These are phyloP conservation scores for Acanthamoeba sp. DNA, from an alignment of 208 protist species.

Conservation along the genomic window DNA sequence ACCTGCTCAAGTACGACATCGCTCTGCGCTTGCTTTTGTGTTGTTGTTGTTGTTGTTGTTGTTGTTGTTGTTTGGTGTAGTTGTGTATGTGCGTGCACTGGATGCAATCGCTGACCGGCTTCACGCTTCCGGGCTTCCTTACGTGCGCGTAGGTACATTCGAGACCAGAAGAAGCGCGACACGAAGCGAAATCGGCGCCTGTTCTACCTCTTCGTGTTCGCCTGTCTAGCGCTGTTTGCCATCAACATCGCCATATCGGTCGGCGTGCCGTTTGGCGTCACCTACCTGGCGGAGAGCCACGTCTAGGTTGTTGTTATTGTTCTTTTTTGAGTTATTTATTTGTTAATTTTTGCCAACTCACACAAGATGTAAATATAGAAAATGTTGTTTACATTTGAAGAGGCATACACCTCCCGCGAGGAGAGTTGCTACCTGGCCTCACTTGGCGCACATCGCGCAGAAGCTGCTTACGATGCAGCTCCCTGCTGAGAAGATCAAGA, in stretches of 20 bases:
- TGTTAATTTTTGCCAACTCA: too few relatives aligned
- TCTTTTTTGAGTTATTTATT: too few relatives aligned
- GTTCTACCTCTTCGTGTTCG: background rate
- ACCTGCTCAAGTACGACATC: background rate
- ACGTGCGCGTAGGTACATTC: background rate
- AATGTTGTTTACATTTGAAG: too few relatives aligned
- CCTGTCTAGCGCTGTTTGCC: constrained; percentile 16
- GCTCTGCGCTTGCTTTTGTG: background rate
- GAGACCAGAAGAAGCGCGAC: constrained; percentile 22
- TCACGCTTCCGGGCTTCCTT: background rate
- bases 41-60: too few relatives aligned
- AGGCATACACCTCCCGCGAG: too few relatives aligned
- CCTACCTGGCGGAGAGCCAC: constrained; percentile 1
- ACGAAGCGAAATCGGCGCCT: background rate
- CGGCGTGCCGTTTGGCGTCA: constrained; percentile 2
- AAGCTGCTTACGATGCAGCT: too few relatives aligned
- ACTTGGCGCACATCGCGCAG: too few relatives aligned
- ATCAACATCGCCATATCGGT: background rate
- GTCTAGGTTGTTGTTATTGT: background rate
- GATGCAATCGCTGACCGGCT: too few relatives aligned
- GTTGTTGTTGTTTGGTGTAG: too few relatives aligned
- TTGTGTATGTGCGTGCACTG: background rate
- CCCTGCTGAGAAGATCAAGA: too few relatives aligned
- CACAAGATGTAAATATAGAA: too few relatives aligned
- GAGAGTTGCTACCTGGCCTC: too few relatives aligned